Conservation (phyloP, 2,329 filamentous ascomycete species). For the Neopestalotiopsis rosae region DNA sequence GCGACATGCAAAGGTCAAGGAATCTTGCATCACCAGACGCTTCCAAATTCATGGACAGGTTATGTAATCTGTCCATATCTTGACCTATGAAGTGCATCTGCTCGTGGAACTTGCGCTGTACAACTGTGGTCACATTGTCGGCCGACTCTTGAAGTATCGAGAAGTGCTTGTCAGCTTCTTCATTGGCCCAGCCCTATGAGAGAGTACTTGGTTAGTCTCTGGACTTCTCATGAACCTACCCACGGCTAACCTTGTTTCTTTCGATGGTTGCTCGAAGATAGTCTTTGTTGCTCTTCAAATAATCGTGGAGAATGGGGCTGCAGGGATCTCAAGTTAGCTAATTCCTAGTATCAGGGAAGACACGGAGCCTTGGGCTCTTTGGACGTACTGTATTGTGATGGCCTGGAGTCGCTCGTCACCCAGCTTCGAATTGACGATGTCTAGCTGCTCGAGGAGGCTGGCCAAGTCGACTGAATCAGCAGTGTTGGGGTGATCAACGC, state of each 20-base stretch:
- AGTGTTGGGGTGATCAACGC: background rate
- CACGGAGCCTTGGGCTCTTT: background rate
- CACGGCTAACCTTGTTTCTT: constrained; percentile 3
- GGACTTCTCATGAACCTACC: background rate
- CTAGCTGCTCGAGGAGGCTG: background rate
- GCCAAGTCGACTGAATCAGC: background rate
- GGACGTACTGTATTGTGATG: constrained; percentile 3
- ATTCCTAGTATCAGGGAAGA: background rate
- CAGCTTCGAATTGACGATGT: background rate
- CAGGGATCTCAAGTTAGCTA: background rate
- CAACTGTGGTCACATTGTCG: constrained; percentile 36
- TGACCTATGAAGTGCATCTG: constrained; percentile 50
- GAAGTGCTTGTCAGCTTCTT: constrained; percentile 49
- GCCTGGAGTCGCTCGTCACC: background rate
- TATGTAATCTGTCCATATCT: constrained; percentile 44
- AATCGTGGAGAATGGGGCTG: constrained; percentile 14
- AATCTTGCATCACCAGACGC: constrained; percentile 33
- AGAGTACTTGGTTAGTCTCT: background rate
- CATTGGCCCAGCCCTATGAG: constrained; percentile 49
- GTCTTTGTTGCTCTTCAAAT: background rate
- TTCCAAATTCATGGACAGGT: constrained; percentile 32
- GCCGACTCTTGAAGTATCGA: constrained; percentile 41
- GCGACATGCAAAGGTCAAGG: constrained; percentile 62
- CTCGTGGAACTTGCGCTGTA: constrained; percentile 38
- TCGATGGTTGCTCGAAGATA: background rate